Evolutionary conservation across 192 early-diverging fungal genomes (phyloP).

Genomic region (Podochytrium sp.): DNA sequence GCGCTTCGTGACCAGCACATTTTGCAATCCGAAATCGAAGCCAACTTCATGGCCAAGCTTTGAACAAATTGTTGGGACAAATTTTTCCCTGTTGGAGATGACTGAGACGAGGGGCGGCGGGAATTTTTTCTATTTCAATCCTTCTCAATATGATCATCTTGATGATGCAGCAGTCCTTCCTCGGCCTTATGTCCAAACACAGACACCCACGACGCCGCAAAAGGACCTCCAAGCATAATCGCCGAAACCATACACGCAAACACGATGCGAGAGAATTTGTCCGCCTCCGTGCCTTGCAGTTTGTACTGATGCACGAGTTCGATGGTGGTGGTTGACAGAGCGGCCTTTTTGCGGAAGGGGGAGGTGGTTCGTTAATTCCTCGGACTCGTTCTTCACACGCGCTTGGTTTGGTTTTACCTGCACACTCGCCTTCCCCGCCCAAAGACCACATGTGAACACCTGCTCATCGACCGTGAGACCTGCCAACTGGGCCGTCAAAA

Average conservation of each 20-base stretch:
- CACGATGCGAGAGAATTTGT: conserved; percentile 31
- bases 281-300: conserved; percentile 28
- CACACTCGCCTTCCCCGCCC: conserved; percentile 49
- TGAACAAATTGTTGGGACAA: not conserved
- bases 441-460: conserved; percentile 39
- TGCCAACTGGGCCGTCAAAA: conserved; percentile 16
- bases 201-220: conserved; percentile 40
- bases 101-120: not conserved
- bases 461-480: conserved; percentile 36
- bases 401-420: too few species aligned
- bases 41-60: conserved; percentile 2
- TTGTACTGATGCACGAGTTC: conserved; percentile 35
- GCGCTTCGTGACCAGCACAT: conserved; percentile 29
- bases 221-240: conserved; percentile 38
- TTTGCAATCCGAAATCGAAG: conserved; percentile 30
- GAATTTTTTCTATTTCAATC: not conserved
- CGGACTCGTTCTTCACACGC: not conserved
- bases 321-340: conserved; percentile 31
- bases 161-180: not conserved
- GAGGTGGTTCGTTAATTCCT: not conserved
- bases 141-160: not conserved
- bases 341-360: conserved; percentile 23
- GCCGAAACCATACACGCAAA: conserved; percentile 44
- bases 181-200: conserved; percentile 25
- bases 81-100: too few species aligned